Percentiles rank a stretch among this genome's conserved stretches.
These are phyloP conservation scores for Cystobasidium tubakii DNA, from an alignment of 768 basidiomycete species.

Conservation along the genomic window DNA sequence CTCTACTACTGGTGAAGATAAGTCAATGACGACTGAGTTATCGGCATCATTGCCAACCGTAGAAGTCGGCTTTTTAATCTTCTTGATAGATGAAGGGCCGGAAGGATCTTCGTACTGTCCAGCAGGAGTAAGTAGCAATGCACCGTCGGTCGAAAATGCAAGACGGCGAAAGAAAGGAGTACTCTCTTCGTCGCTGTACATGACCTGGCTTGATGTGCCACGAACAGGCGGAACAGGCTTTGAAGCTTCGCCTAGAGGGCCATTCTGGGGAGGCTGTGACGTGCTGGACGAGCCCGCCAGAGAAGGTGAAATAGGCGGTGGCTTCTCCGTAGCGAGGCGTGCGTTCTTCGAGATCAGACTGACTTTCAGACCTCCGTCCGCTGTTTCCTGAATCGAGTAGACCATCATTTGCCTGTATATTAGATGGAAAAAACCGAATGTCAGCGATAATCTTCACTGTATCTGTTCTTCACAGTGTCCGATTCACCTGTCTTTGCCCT, in stretches of 20 bases:
- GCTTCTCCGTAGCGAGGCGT: neutral
- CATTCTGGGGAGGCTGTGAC: neutral
- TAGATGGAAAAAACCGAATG: neutral
- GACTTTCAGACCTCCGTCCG: neutral
- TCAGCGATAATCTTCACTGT: neutral
- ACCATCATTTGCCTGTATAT: slow-evolving; percentile 13
- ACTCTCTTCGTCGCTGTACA: slow-evolving; percentile 92
- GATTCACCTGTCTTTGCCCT: slow-evolving; percentile 91
- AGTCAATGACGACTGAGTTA: neutral
- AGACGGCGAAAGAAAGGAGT: slow-evolving; percentile 93
- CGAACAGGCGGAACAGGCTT: neutral
- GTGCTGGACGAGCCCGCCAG: neutral
- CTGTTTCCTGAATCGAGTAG: neutral
- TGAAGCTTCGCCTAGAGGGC: neutral
- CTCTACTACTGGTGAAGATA: neutral
- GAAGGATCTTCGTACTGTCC: slow-evolving; percentile 89
- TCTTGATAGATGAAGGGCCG: neutral
- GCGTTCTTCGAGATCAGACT: neutral
- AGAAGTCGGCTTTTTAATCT: slow-evolving; percentile 27
- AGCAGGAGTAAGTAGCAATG: slow-evolving; percentile 84
- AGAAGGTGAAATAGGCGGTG: neutral
- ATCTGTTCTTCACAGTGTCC: slow-evolving; percentile 59
- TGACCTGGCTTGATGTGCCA: slow-evolving; percentile 4
- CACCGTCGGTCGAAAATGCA: slow-evolving; percentile 91
- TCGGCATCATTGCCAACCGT: neutral